Evolutionary conservation across 139 green algal genomes (phyloP).

Genomic region (Picochlorum sp.): DNA sequence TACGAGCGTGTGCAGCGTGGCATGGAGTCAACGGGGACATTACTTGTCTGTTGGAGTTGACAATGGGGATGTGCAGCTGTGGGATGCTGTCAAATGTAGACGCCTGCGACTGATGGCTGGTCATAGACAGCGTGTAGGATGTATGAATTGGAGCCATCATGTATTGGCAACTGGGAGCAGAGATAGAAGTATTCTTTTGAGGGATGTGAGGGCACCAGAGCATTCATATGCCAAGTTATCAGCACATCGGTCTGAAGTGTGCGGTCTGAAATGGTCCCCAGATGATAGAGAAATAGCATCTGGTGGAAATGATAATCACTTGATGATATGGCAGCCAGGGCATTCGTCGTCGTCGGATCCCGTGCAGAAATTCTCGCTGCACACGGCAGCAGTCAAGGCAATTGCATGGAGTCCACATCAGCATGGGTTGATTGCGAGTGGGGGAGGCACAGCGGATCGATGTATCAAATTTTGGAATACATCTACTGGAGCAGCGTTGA

Average conservation of each 20-base stretch:
- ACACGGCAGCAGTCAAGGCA: conserved; percentile 85
- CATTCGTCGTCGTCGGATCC: conserved; percentile 14
- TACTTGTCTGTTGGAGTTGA: conserved; percentile 84
- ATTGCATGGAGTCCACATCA: conserved; percentile 96
- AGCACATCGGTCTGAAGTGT: conserved; percentile 84
- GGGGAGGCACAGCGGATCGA: conserved; percentile 91
- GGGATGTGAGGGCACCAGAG: conserved; percentile 77
- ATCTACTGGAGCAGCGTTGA: conserved; percentile 54
- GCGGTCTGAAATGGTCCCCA: conserved; percentile 71
- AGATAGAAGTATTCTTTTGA: conserved; percentile 80
- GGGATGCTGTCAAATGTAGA: conserved; percentile 64
- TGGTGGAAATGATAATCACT: conserved; percentile 82
- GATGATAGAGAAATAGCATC: conserved; percentile 74
- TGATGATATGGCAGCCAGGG: conserved; percentile 56
- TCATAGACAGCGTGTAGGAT: conserved; percentile 69
- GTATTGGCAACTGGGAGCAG: conserved; percentile 77
- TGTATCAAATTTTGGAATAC: conserved; percentile 98
- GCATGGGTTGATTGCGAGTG: conserved; percentile 86
- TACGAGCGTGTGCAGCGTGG: conserved; percentile 78
- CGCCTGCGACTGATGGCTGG: conserved; percentile 68
- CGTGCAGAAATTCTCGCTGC: conserved; percentile 40
- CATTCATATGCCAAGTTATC: conserved; percentile 52
- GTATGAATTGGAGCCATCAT: conserved; percentile 78
- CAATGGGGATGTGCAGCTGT: conserved; percentile 74
- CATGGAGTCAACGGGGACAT: conserved; percentile 78